Conservation (phyloP, 192 early-diverging fungal species). For the Coemansia furcata region DNA sequence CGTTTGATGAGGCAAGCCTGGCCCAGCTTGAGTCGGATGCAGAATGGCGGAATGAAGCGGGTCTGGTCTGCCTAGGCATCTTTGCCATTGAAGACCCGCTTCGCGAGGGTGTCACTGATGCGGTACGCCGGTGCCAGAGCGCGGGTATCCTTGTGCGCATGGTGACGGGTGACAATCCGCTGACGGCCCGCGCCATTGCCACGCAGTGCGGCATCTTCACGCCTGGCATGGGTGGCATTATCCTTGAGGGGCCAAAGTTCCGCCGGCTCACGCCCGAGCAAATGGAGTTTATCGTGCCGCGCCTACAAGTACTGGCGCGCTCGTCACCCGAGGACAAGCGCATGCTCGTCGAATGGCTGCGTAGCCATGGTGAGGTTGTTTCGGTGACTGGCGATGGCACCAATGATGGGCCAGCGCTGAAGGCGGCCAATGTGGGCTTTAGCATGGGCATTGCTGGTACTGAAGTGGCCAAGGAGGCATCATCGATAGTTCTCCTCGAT, state of each 20-base stretch:
- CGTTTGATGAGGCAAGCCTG: constrained; percentile 53
- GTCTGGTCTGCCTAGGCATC: constrained; percentile 78
- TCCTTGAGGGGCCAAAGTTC: constrained; percentile 96
- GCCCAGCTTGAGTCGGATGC: constrained; percentile 40
- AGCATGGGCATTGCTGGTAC: constrained; percentile 99
- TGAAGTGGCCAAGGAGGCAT: constrained; percentile 99
- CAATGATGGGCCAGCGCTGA: constrained; percentile 97
- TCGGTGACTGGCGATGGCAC: constrained; percentile 99
- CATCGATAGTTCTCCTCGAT: constrained; percentile 95
- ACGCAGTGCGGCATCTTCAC: constrained; percentile 90
- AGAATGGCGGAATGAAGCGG: constrained; percentile 53
- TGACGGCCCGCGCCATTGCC: constrained; percentile 94
- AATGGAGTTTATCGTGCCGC: constrained; percentile 90
- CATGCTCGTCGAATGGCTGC: constrained; percentile 86
- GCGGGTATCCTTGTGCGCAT: constrained; percentile 97
- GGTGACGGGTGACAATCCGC: constrained; percentile 97
- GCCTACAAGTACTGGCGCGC: constrained; percentile 92
- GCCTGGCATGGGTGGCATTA: constrained; percentile 71
- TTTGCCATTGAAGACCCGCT: constrained; percentile 98
- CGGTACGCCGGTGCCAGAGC: constrained; percentile 81
- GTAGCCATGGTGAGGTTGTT: constrained; percentile 89
- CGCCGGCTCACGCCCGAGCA: constrained; percentile 75
- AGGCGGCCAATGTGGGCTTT: constrained; percentile 95
- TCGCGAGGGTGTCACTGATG: constrained; percentile 89
- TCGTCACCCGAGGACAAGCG: constrained; percentile 95